phyloP scores from a whole-genome alignment of 331 rosid species.

The Ulmus americana region DNA sequence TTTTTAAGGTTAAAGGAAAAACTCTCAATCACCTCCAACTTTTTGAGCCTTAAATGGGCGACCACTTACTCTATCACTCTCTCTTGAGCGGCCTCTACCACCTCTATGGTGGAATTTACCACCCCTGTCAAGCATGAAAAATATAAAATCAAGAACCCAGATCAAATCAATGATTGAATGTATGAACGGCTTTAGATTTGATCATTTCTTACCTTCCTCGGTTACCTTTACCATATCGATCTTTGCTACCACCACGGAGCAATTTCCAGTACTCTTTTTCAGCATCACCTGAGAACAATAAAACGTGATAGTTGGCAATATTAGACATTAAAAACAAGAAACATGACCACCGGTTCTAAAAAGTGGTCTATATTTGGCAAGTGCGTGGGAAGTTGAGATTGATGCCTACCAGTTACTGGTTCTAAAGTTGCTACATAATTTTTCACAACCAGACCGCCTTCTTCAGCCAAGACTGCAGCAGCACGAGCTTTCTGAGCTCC shows the following conservation, averaged over 20 bases:
- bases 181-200: not conserved
- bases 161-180: not conserved
- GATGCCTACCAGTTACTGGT: constrained; percentile 63
- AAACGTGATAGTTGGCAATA: not conserved
- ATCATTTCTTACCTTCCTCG: constrained; percentile 63
- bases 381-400: not conserved
- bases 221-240: constrained; percentile 39
- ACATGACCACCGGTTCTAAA: too few relatives aligned
- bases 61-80: constrained; percentile 25
- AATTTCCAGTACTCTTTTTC: constrained; percentile 78
- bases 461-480: constrained; percentile 66
- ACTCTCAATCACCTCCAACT: constrained; percentile 33
- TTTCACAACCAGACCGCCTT: constrained; percentile 68
- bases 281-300: constrained; percentile 55
- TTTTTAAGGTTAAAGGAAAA: not conserved
- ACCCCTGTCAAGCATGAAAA: constrained; percentile 45
- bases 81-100: constrained; percentile 63
- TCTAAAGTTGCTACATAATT: constrained; percentile 62
- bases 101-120: constrained; percentile 55
- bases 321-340: too few relatives aligned
- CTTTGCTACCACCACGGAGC: constrained; percentile 68
- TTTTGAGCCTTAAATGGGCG: constrained; percentile 60
- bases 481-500: constrained; percentile 88
- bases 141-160: not conserved
- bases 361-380: too few relatives aligned